Conservation (phyloP, 257 asterid species). For the Ophiorrhiza pumila region DNA sequence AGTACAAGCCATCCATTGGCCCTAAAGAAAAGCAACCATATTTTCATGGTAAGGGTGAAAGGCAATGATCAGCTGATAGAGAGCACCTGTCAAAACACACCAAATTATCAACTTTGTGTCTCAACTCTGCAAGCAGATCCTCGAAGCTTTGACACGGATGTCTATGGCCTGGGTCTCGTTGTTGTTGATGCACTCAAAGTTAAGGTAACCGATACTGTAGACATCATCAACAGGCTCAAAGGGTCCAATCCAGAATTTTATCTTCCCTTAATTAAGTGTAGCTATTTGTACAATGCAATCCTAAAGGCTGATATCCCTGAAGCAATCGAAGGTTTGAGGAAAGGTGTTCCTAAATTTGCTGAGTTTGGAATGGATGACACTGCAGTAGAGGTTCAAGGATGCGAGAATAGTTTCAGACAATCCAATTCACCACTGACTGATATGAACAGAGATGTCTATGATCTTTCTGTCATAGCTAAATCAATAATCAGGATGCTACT, state of each 20-base stretch:
- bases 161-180: conserved; percentile 28
- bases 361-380: conserved; percentile 27
- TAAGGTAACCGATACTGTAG: conserved; percentile 7
- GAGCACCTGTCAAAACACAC: conserved; percentile 47
- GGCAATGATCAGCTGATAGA: conserved; percentile 22
- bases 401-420: conserved; percentile 20
- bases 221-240: conserved; percentile 13
- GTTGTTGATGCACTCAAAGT: conserved; percentile 23
- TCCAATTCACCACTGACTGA: conserved; percentile 14
- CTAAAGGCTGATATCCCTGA: conserved; percentile 25
- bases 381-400: conserved; percentile 21
- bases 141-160: conserved; percentile 24
- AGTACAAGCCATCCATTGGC: not conserved
- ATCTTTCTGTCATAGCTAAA: conserved; percentile 33
- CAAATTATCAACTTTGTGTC: conserved; percentile 47
- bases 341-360: conserved; percentile 31
- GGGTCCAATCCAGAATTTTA: conserved; percentile 19
- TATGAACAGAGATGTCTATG: conserved; percentile 12
- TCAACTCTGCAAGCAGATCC: conserved; percentile 14
- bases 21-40: conserved; percentile 3
- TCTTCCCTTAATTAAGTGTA: conserved; percentile 12
- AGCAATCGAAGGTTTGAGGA: conserved; percentile 19
- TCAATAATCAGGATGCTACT: conserved; percentile 31
- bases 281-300: conserved; percentile 10
- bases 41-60: not conserved